Conservation (phyloP, 805 yeast genomes). For the Cyberlindnera mississippiensis region DNA sequence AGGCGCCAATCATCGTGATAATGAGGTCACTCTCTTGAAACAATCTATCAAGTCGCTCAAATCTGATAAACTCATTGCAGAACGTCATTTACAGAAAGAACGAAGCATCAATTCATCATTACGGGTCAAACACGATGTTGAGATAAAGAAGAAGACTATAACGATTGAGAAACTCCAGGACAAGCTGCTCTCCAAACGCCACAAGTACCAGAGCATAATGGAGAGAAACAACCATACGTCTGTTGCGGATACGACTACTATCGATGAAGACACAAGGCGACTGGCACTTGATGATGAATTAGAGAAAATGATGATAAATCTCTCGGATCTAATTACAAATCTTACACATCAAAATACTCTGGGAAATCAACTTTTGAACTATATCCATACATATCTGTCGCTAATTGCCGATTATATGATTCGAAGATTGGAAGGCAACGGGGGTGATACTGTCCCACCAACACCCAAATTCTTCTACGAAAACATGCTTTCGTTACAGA, state of each 20-base stretch:
- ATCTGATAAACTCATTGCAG: not conserved
- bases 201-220: constrained; percentile 10
- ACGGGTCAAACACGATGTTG: constrained; percentile 19
- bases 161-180: constrained; percentile 21
- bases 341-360: constrained; percentile 14
- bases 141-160: constrained; percentile 18
- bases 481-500: not conserved
- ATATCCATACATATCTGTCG: constrained; percentile 7
- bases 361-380: constrained; percentile 9
- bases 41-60: constrained; percentile 1
- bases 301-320: constrained; percentile 17
- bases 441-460: constrained; percentile 12
- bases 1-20: not conserved
- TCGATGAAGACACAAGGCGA: not conserved
- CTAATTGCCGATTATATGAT: constrained; percentile 5
- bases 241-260: not conserved
- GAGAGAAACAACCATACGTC: constrained; percentile 2
- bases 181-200: constrained; percentile 8
- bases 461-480: constrained; percentile 17
- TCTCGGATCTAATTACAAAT: constrained; percentile 18
- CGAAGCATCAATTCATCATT: constrained; percentile 13
- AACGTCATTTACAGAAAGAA: constrained; percentile 10
- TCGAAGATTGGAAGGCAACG: not conserved
- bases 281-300: constrained; percentile 20
- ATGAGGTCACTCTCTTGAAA: constrained; percentile 4